Base-by-base conservation (phyloP, 768 basidiomycete genomes). In the Mycena pura region DNA sequence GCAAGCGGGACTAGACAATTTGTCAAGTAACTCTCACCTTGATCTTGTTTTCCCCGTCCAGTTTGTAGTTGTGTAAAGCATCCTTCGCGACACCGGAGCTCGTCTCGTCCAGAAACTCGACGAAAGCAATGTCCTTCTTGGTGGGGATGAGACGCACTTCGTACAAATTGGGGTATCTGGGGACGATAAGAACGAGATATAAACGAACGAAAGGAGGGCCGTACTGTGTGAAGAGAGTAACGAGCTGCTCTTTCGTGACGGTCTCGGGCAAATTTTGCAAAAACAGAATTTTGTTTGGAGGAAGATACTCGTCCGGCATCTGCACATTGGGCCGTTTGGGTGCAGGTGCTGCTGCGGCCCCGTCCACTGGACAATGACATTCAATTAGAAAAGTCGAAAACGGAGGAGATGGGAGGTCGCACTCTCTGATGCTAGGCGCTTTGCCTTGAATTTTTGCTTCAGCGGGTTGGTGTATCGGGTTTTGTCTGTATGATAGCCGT, bases 241-340 rank as follows among this genome's bases (percentile, higher is more conserved):
- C 86, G 62, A 99, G 89, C 70, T 92, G 90, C 52, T 97, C 96
- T 72, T 96, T 95, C 54, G 91, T 95, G 65, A 95, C 95, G 39
- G 77, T 90, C 72, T 97, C 95, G 19, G 96, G 95, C 22, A 99
- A 82, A 73, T 98, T 98, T 77, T 99, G 97, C 65, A 99, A 74
- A 85, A 99, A 99, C 50, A 99, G 84, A 76, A 99, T 96, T 75
- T 96, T 95, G 90, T 99, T 99, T 36, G 97, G 96, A 2, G 97
- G 97, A 7, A 99, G 86, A 75, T 98, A 99, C 75, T 99, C 97
- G 89, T 99, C 97, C 38, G 96, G 96, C 95, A 99, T 97, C 74
- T 96, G 93, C 61, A 97, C 91, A 66, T 88, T 87, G 22, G 92
- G 92, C 40, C 92, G 85, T 76, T 88, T 93, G 19, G 91, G 76